Evolutionary conservation across 305 asterid genomes (phyloP), one percentile per base, ranked within the genome.

Genomic region (Caryopteris hybrid): DNA sequence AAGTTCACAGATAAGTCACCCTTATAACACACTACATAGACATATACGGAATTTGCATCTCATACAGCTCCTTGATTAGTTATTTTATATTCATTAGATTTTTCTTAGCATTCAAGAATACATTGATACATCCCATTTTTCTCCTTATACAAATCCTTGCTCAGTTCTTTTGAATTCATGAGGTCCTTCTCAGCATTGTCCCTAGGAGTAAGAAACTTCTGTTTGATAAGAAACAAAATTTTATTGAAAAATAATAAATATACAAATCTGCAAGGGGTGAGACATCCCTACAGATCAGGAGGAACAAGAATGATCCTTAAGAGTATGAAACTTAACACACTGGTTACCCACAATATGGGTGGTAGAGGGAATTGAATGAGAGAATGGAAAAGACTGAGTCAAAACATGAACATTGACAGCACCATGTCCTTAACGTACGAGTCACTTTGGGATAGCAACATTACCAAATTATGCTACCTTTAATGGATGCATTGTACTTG

Each of bases 11-110:
- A 50, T 3, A 17, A 54, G 47, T 11, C 20, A 31, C 56, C 17
- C 43, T 38, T 21, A 1, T 17, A 13, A 0, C 76, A 71, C 11
- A 20, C 52, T 25, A 62, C 38, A 41, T 18, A 71, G 52, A 27
- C 42, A 31, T 71, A 29, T 2, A 58, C 9, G 53, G 47, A 25
- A 71, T 52, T 71, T 50, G 51, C 72, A 13, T 39, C 45, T 39
- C 42, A 23, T 31, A 64, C 54, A 39, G 52, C 62, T 48, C 51
- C 39, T 21, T 25, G 25, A 8, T 70, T 33, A 25, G 13, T 60
- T 69, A 20, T 47, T 45, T 34, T 29, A 50, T 13, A 50, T 61
- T 27, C 33, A 23, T 59, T 50, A 41, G n/a, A 21, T 47, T 36
- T 41, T 29, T 34, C 17, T 39, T 41, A 54, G 14, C 64, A 23